Percentiles rank a stretch among this genome's conserved stretches.
Evolutionary conservation across 768 basidiomycete genomes (phyloP).

Genomic region (Tephrocybe sp.): DNA sequence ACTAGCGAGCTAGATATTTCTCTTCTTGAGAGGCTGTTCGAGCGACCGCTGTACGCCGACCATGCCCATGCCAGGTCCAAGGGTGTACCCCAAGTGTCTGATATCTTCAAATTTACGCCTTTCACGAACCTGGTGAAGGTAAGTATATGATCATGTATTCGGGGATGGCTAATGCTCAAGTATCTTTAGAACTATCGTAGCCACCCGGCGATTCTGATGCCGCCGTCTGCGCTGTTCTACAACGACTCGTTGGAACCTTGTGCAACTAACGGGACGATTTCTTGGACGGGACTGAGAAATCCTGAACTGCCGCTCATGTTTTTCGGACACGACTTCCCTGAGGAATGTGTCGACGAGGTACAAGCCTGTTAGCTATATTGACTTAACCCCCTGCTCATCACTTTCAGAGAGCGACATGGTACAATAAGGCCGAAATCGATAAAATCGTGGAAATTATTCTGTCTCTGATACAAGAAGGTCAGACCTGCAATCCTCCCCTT

Average conservation of each 20-base stretch:
- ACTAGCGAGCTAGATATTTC: slow-evolving; percentile 47
- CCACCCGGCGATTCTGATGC: slow-evolving; percentile 54
- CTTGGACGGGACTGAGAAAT: slow-evolving; percentile 41
- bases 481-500: slow-evolving; percentile 38
- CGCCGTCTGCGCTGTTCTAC: slow-evolving; percentile 54
- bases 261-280: slow-evolving; percentile 41
- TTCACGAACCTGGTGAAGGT: slow-evolving; percentile 48
- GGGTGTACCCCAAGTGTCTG: background rate
- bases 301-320: slow-evolving; percentile 43
- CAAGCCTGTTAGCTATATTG: slow-evolving; percentile 3
- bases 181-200: slow-evolving; percentile 44
- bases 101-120: slow-evolving; percentile 24
- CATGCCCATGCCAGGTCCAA: slow-evolving; percentile 19
- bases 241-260: slow-evolving; percentile 46
- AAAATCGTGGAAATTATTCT: slow-evolving; percentile 36
- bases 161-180: background rate
- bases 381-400: background rate
- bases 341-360: slow-evolving; percentile 49
- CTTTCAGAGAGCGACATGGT: slow-evolving; percentile 47
- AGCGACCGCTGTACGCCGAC: slow-evolving; percentile 38
- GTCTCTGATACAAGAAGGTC: slow-evolving; percentile 36
- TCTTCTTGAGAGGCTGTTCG: slow-evolving; percentile 47
- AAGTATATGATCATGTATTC: background rate
- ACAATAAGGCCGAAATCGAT: slow-evolving; percentile 46
- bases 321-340: slow-evolving; percentile 38